Evolutionary conservation across 1,284 basidiomycete genomes (phyloP), one percentile per base, ranked within the genome.

Genomic region (Coniferiporia sulphurascens): DNA sequence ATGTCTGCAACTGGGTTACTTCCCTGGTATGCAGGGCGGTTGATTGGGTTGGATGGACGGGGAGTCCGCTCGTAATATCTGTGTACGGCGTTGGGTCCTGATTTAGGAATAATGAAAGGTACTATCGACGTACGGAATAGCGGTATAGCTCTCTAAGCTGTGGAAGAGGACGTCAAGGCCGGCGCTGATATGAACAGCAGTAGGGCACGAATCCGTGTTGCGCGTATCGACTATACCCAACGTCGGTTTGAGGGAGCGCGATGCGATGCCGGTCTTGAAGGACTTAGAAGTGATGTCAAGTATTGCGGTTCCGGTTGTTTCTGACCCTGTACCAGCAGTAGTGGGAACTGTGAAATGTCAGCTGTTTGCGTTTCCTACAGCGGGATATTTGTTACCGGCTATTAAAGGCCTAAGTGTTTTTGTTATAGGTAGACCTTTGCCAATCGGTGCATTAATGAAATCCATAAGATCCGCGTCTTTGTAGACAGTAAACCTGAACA

Each of bases 231-330:
- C 82, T 67, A 95, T 90, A 36, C 96, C 95, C 21, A 98, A 78
- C 5, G 87, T 82, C 0, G 95, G 95, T 65, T 96, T 94, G 72
- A 98, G 77, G 1, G 95, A 91, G 48, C 95, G 86, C 66, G 83
- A 94, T 1, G 95, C 91, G 65, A 98, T 98, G 52, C 96, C 95
- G 10, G 95, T 98, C 79, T 98, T 98, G 82, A 97, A 96, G 13
- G 87, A 84, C 67, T 83, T 84, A 0, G 93, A 93, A 0, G 93
- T 87, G 61, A 95, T 90, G 71, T 98, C 96, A 52, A 97, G 84
- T 66, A 98, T 98, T 13, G 96, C 93, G 1, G 96, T 93, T n/a
- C 96, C 96, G 1, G 95, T 98, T 0, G 96, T 98, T 74, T 98
- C 94, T 1, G 92, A 93, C 12, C 95, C 95, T n/a, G 95, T 98